Conservation (phyloP, 148 eudicot genomes). For the Camellia japonica region DNA sequence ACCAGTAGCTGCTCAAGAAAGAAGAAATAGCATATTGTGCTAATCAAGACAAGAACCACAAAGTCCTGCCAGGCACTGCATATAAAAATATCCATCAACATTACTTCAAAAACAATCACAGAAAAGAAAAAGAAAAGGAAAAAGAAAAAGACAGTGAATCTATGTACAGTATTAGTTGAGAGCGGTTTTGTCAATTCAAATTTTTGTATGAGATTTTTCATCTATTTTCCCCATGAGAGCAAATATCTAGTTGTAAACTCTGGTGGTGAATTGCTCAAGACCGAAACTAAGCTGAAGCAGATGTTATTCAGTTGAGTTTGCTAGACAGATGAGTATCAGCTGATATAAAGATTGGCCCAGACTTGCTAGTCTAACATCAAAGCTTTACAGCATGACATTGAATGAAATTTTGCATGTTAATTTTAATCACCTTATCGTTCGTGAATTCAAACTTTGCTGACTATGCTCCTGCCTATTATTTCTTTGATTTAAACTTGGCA, state of each 20-base stretch:
- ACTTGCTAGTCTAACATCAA: background rate
- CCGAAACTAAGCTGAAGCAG: background rate
- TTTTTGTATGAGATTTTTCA: background rate
- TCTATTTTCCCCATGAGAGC: background rate
- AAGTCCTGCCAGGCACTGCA: slow-evolving; percentile 96
- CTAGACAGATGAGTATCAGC: background rate
- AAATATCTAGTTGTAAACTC: background rate
- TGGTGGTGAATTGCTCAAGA: background rate
- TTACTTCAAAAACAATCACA: background rate
- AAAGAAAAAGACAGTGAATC: background rate
- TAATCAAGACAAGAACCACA: slow-evolving; percentile 78
- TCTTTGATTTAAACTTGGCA: slow-evolving; percentile 41
- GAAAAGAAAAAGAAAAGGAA: background rate
- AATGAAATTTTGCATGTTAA: background rate
- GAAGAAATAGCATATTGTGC: slow-evolving; percentile 93
- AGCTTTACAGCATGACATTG: background rate
- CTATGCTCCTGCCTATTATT: slow-evolving; percentile 32
- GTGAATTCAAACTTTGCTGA: slow-evolving; percentile 35
- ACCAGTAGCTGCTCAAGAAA: slow-evolving; percentile 96
- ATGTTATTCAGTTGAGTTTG: background rate
- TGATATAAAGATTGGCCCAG: background rate
- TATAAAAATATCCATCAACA: background rate
- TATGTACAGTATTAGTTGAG: background rate
- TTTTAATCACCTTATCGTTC: slow-evolving; percentile 42
- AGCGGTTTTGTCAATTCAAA: background rate